These are phyloP conservation scores for Salix caprea DNA, from an alignment of 345 rosid genomes.

Conservation along the genomic window DNA sequence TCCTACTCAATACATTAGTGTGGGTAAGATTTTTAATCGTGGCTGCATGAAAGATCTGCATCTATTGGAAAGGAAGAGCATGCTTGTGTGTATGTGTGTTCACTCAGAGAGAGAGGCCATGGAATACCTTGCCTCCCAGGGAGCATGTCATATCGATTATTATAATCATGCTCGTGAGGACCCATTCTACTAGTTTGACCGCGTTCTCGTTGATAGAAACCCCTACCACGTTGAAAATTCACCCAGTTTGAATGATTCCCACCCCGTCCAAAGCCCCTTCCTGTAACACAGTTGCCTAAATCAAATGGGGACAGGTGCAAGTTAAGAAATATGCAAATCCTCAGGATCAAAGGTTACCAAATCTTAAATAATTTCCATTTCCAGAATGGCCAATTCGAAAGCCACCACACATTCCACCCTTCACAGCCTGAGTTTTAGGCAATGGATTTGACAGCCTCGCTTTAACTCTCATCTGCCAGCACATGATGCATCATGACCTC, in stretches of 20 bases:
- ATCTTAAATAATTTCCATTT: conserved; percentile 36
- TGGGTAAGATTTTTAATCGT: conserved; percentile 6
- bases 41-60: neutral
- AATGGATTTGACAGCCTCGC: conserved; percentile 68
- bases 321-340: conserved; percentile 4
- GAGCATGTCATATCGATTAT: conserved; percentile 22
- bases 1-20: conserved; percentile 20
- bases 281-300: conserved; percentile 24
- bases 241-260: conserved; percentile 35
- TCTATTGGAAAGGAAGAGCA: neutral
- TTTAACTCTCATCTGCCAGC: conserved; percentile 41
- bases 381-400: conserved; percentile 43
- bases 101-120: conserved; percentile 23
- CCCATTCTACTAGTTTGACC: conserved; percentile 36
- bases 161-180: conserved; percentile 28
- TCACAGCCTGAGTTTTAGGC: conserved; percentile 67
- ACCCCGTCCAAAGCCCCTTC: conserved; percentile 39
- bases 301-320: conserved; percentile 3
- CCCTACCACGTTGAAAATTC: conserved; percentile 35
- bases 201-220: conserved; percentile 35
- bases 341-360: conserved; percentile 33
- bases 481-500: conserved; percentile 11
- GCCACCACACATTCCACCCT: conserved; percentile 70
- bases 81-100: neutral
- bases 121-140: conserved; percentile 37